Conservation (phyloP, 768 basidiomycete species). For the Xerocomus spinulosus region DNA sequence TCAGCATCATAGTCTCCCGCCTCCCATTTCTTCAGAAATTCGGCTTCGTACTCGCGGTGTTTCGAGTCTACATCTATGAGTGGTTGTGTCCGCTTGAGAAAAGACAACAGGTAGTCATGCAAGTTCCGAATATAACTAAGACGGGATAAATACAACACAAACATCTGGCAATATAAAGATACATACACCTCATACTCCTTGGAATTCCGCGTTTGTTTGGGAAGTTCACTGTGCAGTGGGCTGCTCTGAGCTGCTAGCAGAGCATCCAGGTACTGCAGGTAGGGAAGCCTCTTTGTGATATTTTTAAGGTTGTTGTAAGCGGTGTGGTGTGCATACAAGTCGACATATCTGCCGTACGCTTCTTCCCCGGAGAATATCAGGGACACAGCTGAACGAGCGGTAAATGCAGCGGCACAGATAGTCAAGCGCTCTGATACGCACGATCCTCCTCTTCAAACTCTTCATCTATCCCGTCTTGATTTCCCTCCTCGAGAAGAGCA, state of each 20-base stretch:
- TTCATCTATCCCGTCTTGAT: conserved; percentile 63
- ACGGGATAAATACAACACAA: conserved; percentile 8
- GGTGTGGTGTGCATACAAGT: conserved; percentile 84
- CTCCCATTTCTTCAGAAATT: conserved; percentile 82
- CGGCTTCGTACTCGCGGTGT: conserved; percentile 56
- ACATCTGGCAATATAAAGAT: neutral
- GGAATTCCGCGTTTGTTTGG: conserved; percentile 59
- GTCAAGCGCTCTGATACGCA: conserved; percentile 39
- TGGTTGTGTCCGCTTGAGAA: conserved; percentile 80
- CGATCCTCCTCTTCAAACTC: conserved; percentile 81
- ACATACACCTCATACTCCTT: conserved; percentile 80
- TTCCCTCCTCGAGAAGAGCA: conserved; percentile 71
- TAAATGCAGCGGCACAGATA: conserved; percentile 5
- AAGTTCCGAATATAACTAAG: conserved; percentile 78
- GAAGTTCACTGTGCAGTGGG: conserved; percentile 61
- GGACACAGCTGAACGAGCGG: conserved; percentile 54
- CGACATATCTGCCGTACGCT: conserved; percentile 89
- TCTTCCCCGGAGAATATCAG: conserved; percentile 96
- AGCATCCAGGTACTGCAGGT: conserved; percentile 90
- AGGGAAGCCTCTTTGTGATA: conserved; percentile 77
- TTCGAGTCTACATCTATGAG: conserved; percentile 70
- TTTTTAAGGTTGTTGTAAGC: conserved; percentile 88
- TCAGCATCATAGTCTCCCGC: conserved; percentile 59
- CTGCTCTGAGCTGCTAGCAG: conserved; percentile 63
- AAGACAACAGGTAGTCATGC: conserved; percentile 81